These are phyloP conservation scores for Ceratocystis smalleyi DNA, from an alignment of 2,329 filamentous ascomycete species.

Conservation along the genomic window DNA sequence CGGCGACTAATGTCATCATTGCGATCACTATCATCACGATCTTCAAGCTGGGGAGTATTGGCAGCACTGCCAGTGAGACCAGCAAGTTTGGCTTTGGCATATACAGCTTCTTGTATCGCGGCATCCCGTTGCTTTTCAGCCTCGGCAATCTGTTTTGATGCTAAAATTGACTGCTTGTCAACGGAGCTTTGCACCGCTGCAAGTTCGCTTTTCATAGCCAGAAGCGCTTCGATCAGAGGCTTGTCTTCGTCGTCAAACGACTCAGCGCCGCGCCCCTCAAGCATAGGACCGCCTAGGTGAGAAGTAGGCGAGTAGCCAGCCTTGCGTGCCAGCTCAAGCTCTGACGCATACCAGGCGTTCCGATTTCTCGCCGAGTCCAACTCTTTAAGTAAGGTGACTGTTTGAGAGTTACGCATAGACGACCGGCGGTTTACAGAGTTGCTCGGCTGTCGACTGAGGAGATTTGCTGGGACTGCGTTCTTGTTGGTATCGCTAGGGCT, in stretches of 20 bases:
- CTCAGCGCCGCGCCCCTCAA: slow-evolving; percentile 64
- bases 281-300: slow-evolving; percentile 46
- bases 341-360: slow-evolving; percentile 94
- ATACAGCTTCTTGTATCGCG: slow-evolving; percentile 87
- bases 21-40: slow-evolving; percentile 45
- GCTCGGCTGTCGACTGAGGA: slow-evolving; percentile 40
- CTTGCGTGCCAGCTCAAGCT: slow-evolving; percentile 80
- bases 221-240: slow-evolving; percentile 76
- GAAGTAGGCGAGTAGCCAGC: slow-evolving; percentile 67
- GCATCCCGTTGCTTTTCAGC: slow-evolving; percentile 88
- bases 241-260: slow-evolving; percentile 84
- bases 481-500: slow-evolving; percentile 12
- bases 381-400: slow-evolving; percentile 67
- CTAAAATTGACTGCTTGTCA: slow-evolving; percentile 70
- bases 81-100: slow-evolving; percentile 83
- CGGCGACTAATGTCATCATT: slow-evolving; percentile 62
- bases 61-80: slow-evolving; percentile 51
- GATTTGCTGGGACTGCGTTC: slow-evolving; percentile 39
- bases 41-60: slow-evolving; percentile 43
- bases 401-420: slow-evolving; percentile 46
- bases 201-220: slow-evolving; percentile 81
- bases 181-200: slow-evolving; percentile 80
- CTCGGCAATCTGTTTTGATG: slow-evolving; percentile 80
- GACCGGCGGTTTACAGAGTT: slow-evolving; percentile 45
- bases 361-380: slow-evolving; percentile 69